A percentile compares a stretch with the other conserved stretches of the same genome.
phyloP scores from a whole-genome alignment of 208 protist genomes.

The Vickermania spadyakhi region DNA sequence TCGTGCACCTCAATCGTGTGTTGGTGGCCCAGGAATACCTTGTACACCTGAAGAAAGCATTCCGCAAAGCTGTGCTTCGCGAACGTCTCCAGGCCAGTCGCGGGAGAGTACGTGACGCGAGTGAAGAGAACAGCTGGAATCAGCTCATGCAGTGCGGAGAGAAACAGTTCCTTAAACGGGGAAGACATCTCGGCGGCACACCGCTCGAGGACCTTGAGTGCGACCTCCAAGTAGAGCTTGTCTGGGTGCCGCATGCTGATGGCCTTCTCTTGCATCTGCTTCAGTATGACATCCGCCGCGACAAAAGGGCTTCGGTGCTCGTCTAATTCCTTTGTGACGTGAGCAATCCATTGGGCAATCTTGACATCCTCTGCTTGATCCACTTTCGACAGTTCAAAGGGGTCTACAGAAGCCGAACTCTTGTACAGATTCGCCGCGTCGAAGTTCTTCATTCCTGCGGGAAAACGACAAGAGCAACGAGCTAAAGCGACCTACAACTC shows the following conservation, averaged over 20 bases:
- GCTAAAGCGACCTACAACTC: too few species aligned
- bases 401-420: conserved; percentile 60
- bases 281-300: conserved; percentile 67
- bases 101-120: conserved; percentile 6
- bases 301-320: conserved; percentile 73
- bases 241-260: conserved; percentile 22
- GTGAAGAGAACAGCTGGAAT: conserved; percentile 70
- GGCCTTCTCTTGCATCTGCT: conserved; percentile 40
- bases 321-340: conserved; percentile 47
- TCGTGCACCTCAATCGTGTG: conserved; percentile 20
- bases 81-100: background rate
- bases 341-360: conserved; percentile 43
- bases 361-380: conserved; percentile 31
- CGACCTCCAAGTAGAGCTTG: conserved; percentile 57
- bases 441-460: too few species aligned
- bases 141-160: conserved; percentile 65
- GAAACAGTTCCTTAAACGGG: conserved; percentile 36
- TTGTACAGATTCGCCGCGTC: conserved; percentile 13
- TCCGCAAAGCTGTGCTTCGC: conserved; percentile 37
- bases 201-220: conserved; percentile 55
- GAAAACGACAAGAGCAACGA: too few species aligned
- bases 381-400: conserved; percentile 38
- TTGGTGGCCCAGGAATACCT: conserved; percentile 37
- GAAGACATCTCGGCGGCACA: conserved; percentile 35
- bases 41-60: conserved; percentile 53